phyloP scores from a whole-genome alignment of 1,284 basidiomycete species.

The Sphagnurus paluster region DNA sequence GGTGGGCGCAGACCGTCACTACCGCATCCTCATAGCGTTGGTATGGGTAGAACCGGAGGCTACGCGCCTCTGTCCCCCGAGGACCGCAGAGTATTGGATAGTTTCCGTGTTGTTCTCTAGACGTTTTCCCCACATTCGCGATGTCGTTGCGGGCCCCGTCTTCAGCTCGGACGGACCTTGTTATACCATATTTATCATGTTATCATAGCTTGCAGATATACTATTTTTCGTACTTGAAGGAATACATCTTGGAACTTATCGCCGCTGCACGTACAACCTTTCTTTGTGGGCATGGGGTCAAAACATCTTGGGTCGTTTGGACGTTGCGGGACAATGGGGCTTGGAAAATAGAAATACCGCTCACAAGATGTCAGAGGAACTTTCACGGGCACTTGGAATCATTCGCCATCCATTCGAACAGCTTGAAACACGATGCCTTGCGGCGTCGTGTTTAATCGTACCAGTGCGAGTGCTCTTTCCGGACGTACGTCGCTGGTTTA shows the following conservation, averaged over 20 bases:
- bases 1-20: constrained; percentile 30
- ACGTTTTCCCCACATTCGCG: neutral
- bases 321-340: no score
- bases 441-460: neutral
- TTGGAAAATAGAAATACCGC: no score
- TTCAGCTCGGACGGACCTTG: neutral
- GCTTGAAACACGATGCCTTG: neutral
- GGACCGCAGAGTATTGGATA: constrained; percentile 54
- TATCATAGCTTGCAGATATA: neutral
- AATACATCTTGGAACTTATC: no score
- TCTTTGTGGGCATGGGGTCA: no score
- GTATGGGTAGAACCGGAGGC: constrained; percentile 24
- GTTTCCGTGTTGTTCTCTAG: constrained; percentile 56
- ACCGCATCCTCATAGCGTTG: constrained; percentile 26
- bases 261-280: no score
- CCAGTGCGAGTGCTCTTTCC: constrained; percentile 4
- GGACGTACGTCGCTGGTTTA: constrained; percentile 31
- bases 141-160: neutral
- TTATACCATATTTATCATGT: constrained; percentile 8
- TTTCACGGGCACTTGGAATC: no score
- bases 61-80: constrained; percentile 57
- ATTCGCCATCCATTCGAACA: neutral
- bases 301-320: no score
- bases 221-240: neutral
- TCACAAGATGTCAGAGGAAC: no score